Base-by-base conservation (phyloP, 75 land plant genomes). In the Pinus albicaulis region DNA sequence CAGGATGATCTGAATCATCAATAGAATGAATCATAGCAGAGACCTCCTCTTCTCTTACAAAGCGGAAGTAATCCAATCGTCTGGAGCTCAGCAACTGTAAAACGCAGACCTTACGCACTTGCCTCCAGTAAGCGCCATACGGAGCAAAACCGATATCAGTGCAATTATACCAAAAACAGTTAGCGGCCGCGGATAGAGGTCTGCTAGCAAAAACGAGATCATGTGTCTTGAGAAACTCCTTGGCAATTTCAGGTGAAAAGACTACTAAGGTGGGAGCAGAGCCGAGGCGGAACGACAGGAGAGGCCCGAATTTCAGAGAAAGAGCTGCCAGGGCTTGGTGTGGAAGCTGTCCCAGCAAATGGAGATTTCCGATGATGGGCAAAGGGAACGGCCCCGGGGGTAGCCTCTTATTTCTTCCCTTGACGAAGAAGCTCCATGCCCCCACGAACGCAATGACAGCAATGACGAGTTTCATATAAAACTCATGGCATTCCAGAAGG, bases 61-160 rank as follows among this genome's bases (percentile, higher is more conserved):
- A 7, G 17, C 8, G 22, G 41, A 4, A 15, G 15, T 31, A 65
- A 5, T 34, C 69, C 81, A 81, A 25, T 3, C 71, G 66, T 28
- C 77, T 83, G 78, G 61, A 65, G n/a, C 83, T 80, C 7, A 91
- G 82, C 38, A 91, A 83, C 73, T 88, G 85, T 23, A 79, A 59
- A 78, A 80, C 64, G 78, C 86, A 82, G 38, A 89, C 58, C 71
- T 84, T 80, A 72, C 80, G 79, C 86, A 89, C 80, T 81, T 70
- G 65, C 76, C 74, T 78, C 91, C 89, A 89, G 41, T 83, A 75
- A 7, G 84, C 81, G 0, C 91, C 91, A 75, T 81, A 79, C 28
- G 86, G 84, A 4, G 91, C 82, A 34, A 73, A 83, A 13, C 66
- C 36, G 74, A 86, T 78, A 60, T 79, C 83, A 7, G 78, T 52